Evolutionary conservation across 2,329 filamentous ascomycete species (phyloP).

Genomic region (Fusarium concolor): DNA sequence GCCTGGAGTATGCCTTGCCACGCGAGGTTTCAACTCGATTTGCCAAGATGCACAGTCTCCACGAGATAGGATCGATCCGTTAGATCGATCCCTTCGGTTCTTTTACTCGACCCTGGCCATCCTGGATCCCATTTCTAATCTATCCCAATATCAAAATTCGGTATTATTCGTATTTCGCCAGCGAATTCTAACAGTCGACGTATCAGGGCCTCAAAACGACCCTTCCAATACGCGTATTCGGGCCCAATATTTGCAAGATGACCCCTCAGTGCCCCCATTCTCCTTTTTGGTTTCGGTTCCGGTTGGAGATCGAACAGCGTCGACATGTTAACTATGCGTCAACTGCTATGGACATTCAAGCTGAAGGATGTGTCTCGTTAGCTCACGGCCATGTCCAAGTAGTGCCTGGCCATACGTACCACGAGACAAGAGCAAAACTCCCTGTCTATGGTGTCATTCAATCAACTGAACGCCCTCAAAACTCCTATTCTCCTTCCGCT

Average conservation of each 20-base stretch:
- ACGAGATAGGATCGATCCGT: not conserved
- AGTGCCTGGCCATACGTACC: not conserved
- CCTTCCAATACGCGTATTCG: not conserved
- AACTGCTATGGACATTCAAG: not conserved
- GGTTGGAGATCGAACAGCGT: not conserved
- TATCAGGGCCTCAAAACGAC: not conserved
- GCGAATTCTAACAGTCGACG: not conserved
- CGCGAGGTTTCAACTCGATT: not conserved
- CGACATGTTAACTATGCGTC: not conserved
- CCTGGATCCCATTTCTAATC: not conserved
- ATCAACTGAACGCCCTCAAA: not conserved
- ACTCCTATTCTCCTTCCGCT: slow-evolving; percentile 3
- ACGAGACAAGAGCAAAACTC: slow-evolving; percentile 1
- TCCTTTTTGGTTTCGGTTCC: not conserved
- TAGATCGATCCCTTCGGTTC: not conserved
- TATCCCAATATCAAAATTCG: not conserved
- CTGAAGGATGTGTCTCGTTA: not conserved
- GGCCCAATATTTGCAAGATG: not conserved
- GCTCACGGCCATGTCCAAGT: not conserved
- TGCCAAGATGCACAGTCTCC: not conserved
- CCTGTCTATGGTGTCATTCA: slow-evolving; percentile 2
- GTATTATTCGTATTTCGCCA: not conserved
- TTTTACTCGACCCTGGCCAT: not conserved
- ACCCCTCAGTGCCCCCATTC: not conserved
- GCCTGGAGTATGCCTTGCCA: not conserved